Evolutionary conservation across 305 asterid genomes (phyloP).

Genomic region (Solanum hybrid): DNA sequence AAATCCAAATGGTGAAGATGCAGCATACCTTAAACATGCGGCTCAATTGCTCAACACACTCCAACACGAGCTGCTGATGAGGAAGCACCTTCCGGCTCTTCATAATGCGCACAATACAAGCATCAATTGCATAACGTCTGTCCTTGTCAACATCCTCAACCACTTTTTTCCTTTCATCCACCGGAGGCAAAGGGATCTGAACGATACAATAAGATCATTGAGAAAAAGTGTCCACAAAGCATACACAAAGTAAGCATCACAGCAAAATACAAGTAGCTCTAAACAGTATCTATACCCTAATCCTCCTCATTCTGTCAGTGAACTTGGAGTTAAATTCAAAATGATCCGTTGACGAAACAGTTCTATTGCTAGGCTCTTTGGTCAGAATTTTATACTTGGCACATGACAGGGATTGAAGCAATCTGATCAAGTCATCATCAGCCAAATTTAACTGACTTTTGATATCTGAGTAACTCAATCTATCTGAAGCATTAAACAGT

Average conservation of each 20-base stretch:
- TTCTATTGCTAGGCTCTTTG: slow-evolving; percentile 18
- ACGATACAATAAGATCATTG: not conserved
- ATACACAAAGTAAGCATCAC: not conserved
- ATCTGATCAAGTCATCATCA: slow-evolving; percentile 20
- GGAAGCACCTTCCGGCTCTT: slow-evolving; percentile 47
- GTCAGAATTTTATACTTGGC: slow-evolving; percentile 25
- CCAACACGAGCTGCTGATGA: slow-evolving; percentile 42
- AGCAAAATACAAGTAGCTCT: not conserved
- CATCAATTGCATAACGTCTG: slow-evolving; percentile 47
- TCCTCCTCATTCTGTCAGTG: slow-evolving; percentile 22
- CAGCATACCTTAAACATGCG: slow-evolving; percentile 40
- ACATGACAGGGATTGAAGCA: slow-evolving; percentile 28
- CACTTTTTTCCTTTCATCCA: slow-evolving; percentile 48
- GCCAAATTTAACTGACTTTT: slow-evolving; percentile 12
- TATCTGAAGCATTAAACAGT: slow-evolving; percentile 22
- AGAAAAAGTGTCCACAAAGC: not conserved
- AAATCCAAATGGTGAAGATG: not conserved
- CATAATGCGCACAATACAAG: slow-evolving; percentile 57
- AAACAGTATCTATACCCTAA: slow-evolving; percentile 9
- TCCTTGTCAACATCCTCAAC: slow-evolving; percentile 48
- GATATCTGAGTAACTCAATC: slow-evolving; percentile 22
- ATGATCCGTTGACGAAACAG: slow-evolving; percentile 12
- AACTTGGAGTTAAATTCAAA: slow-evolving; percentile 27
- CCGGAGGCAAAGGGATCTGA: slow-evolving; percentile 48
- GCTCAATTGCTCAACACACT: slow-evolving; percentile 48